A percentile compares a stretch with the other conserved stretches of the same genome.
Evolutionary conservation across 441 rosid genomes (phyloP).

Genomic region (Adansonia grandidieri): DNA sequence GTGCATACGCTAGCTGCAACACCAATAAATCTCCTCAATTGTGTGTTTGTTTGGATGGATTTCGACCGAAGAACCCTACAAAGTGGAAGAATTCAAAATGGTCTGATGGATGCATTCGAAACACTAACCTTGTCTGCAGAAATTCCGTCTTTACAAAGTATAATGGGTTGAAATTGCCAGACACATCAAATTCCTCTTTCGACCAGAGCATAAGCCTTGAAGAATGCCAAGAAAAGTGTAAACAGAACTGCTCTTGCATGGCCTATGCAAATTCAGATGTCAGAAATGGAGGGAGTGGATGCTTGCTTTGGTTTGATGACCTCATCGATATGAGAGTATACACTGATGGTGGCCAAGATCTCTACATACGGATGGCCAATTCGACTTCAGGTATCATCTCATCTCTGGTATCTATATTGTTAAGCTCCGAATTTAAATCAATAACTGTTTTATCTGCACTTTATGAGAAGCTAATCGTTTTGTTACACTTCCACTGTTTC

Average conservation of each 20-base stretch:
- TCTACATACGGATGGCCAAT: constrained; percentile 29
- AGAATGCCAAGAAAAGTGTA: constrained; percentile 27
- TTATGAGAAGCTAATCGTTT: background rate
- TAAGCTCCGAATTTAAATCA: background rate
- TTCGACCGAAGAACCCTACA: constrained; percentile 29
- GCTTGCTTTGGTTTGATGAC: constrained; percentile 33
- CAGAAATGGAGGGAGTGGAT: constrained; percentile 33
- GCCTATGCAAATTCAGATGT: constrained; percentile 30
- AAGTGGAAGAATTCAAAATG: constrained; percentile 36
- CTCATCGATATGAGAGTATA: constrained; percentile 30
- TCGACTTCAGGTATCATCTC: constrained; percentile 26
- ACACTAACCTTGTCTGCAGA: constrained; percentile 24
- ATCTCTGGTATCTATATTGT: too few relatives aligned
- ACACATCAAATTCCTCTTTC: constrained; percentile 21
- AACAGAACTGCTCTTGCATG: constrained; percentile 26
- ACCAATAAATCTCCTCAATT: background rate
- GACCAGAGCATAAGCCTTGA: constrained; percentile 27
- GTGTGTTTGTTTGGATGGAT: constrained; percentile 42
- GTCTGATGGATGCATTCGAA: constrained; percentile 38
- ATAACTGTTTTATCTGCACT: background rate
- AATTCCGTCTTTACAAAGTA: constrained; percentile 31
- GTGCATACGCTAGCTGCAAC: constrained; percentile 30
- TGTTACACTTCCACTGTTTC: background rate
- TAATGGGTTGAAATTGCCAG: constrained; percentile 31
- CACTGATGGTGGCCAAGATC: constrained; percentile 29